Conservation (phyloP, 805 yeast species). For the Schwanniomyces polymorphus region DNA sequence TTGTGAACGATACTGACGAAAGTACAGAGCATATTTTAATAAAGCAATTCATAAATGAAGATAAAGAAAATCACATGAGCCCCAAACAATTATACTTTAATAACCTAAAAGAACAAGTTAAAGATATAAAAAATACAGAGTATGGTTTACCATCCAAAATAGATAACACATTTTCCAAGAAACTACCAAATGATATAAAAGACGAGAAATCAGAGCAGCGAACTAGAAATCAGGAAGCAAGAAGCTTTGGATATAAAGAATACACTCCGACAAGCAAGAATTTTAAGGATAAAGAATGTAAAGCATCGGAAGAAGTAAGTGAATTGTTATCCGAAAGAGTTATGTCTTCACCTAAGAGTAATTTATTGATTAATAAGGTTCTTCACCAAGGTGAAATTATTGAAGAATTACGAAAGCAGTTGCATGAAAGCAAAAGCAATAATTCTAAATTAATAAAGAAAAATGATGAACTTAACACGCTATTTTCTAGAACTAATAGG, state of each 20-base stretch:
- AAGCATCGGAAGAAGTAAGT: not conserved
- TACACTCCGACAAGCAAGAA: not conserved
- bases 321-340: not conserved
- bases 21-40: constrained; percentile 8
- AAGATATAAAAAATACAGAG: constrained; percentile 17
- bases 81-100: constrained; percentile 10
- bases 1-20: constrained; percentile 8
- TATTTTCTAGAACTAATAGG: not conserved
- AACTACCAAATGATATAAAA: not conserved
- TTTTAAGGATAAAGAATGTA: not conserved
- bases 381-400: constrained; percentile 6
- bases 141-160: constrained; percentile 16
- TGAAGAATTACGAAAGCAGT: constrained; percentile 2
- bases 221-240: not conserved
- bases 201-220: not conserved
- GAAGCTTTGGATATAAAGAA: not conserved
- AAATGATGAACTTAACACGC: not conserved
- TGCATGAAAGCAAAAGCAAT: not conserved
- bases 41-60: constrained; percentile 4
- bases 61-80: constrained; percentile 2
- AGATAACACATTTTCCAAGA: not conserved
- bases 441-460: not conserved
- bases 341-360: constrained; percentile 1
- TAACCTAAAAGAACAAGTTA: constrained; percentile 20
- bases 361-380: constrained; percentile 6